These are phyloP conservation scores for Fermentozyma sake DNA, from an alignment of 1,139 yeast genomes.

Conservation along the genomic window DNA sequence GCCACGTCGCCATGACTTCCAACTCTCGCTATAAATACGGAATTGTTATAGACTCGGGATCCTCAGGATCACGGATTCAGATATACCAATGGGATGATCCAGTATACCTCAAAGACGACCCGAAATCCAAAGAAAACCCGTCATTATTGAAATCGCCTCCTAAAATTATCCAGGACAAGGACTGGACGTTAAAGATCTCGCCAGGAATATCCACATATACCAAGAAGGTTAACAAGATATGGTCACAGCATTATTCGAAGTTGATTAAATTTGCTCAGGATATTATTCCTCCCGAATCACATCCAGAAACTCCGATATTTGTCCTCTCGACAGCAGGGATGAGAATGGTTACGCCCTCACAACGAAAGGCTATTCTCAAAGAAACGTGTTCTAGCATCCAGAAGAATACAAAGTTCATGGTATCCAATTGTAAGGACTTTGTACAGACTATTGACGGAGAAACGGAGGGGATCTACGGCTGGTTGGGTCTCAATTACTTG, in stretches of 20 bases:
- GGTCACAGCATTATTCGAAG: constrained; percentile 56
- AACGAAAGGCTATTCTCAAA: constrained; percentile 42
- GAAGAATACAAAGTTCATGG: constrained; percentile 44
- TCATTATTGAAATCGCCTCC: constrained; percentile 53
- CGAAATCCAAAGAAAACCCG: constrained; percentile 1
- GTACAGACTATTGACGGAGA: constrained; percentile 76
- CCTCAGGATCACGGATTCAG: constrained; percentile 74
- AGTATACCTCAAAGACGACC: constrained; percentile 17
- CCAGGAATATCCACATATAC: constrained; percentile 68
- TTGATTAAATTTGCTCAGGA: constrained; percentile 54
- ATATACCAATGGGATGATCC: constrained; percentile 65
- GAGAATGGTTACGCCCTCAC: constrained; percentile 53
- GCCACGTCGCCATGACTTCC: constrained; percentile 3
- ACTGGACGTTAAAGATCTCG: constrained; percentile 57
- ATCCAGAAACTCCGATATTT: constrained; percentile 61
- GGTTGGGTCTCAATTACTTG: constrained; percentile 71
- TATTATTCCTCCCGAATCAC: constrained; percentile 52
- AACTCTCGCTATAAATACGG: constrained; percentile 54
- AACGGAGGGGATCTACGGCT: constrained; percentile 76
- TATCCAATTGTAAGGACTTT: constrained; percentile 54
- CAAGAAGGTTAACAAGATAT: constrained; percentile 39
- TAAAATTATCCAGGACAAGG: constrained; percentile 49
- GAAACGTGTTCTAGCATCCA: constrained; percentile 50
- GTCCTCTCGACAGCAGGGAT: constrained; percentile 81
- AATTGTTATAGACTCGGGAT: constrained; percentile 76